These are phyloP conservation scores for Penicillium sp. DNA, from an alignment of 2,329 filamentous ascomycete genomes.

Conservation along the genomic window DNA sequence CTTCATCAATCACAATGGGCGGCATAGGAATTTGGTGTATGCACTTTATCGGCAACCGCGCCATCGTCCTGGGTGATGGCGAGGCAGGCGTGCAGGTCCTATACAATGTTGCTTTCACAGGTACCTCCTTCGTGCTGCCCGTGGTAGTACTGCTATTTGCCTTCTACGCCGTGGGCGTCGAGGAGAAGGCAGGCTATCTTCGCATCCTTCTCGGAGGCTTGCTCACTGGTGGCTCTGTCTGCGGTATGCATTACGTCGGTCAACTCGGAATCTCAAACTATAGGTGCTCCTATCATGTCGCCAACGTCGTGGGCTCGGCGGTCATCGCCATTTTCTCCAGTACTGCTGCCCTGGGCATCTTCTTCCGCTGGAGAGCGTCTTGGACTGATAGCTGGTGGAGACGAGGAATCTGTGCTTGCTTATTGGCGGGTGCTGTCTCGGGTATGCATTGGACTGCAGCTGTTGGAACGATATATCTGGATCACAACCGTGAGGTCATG, in stretches of 20 bases:
- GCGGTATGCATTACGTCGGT: constrained; percentile 86
- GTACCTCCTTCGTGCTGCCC: constrained; percentile 75
- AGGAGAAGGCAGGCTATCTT: constrained; percentile 56
- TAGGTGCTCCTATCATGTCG: constrained; percentile 57
- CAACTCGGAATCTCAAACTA: constrained; percentile 82
- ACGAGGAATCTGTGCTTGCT: constrained; percentile 61
- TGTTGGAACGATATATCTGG: constrained; percentile 65
- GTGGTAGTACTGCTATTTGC: constrained; percentile 70
- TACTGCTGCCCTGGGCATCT: constrained; percentile 66
- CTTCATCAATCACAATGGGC: constrained; percentile 68
- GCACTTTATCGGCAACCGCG: constrained; percentile 82
- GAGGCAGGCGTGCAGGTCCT: constrained; percentile 64
- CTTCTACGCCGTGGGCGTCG: constrained; percentile 66
- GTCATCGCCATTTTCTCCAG: constrained; percentile 72
- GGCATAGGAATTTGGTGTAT: constrained; percentile 73
- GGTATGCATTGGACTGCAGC: constrained; percentile 87
- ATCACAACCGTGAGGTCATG: constrained; percentile 48
- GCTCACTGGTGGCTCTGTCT: constrained; percentile 71
- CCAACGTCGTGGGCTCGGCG: constrained; percentile 65
- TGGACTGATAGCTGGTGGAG: constrained; percentile 83
- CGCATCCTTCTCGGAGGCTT: constrained; percentile 63
- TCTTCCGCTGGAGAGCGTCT: constrained; percentile 71
- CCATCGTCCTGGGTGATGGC: constrained; percentile 68
- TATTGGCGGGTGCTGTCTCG: constrained; percentile 72
- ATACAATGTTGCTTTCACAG: constrained; percentile 70